phyloP scores from a whole-genome alignment of 2,329 filamentous ascomycete species.

The Aureobasidium melanogenum region DNA sequence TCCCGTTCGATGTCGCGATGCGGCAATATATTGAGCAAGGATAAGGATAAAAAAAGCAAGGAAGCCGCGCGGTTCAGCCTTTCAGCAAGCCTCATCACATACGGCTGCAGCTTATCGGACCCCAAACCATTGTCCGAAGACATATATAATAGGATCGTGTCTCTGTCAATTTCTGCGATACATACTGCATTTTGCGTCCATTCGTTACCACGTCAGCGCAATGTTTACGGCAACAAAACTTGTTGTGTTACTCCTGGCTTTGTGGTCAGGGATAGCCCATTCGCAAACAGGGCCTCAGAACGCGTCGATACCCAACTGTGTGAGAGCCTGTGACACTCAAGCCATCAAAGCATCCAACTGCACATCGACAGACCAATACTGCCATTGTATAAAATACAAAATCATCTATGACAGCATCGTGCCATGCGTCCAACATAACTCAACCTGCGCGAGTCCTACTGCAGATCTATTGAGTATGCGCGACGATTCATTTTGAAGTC shows the following conservation, averaged over 20 bases:
- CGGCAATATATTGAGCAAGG: background rate
- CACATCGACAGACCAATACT: background rate
- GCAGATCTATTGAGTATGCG: background rate
- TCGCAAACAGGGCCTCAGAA: slow-evolving; percentile 6
- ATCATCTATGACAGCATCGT: slow-evolving; percentile 1
- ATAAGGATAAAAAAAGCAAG: background rate
- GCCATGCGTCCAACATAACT: slow-evolving; percentile 2
- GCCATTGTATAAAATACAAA: background rate
- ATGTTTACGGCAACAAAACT: background rate
- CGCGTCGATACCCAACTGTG: slow-evolving; percentile 1
- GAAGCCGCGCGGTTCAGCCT: background rate
- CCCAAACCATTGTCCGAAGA: background rate
- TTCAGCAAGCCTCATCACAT: background rate
- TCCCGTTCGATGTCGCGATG: background rate
- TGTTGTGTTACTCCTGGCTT: background rate
- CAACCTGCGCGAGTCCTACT: background rate
- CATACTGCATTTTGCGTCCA: background rate
- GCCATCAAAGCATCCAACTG: slow-evolving; percentile 5
- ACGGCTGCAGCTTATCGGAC: background rate
- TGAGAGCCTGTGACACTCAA: background rate
- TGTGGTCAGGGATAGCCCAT: background rate
- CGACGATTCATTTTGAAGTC: background rate
- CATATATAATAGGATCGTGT: background rate
- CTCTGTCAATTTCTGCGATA: background rate
- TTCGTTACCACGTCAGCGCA: background rate